Percentiles rank a stretch among this genome's conserved stretches.
These are phyloP conservation scores for Zymoseptoria crescenta DNA, from an alignment of 2,329 filamentous ascomycete species.

Conservation along the genomic window DNA sequence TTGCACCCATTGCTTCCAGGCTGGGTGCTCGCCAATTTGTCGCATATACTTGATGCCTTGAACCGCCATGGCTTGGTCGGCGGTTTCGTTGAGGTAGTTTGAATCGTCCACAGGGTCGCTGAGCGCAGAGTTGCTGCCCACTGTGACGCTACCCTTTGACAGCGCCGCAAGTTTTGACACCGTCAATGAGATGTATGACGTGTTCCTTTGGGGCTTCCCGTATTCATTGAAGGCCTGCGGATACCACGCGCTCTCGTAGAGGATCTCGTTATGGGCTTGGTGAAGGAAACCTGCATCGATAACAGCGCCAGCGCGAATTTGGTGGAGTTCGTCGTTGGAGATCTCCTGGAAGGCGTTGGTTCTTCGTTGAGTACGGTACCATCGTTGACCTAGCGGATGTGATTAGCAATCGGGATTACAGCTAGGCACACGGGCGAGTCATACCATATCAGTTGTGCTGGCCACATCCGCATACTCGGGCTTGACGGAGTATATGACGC, in stretches of 20 bases:
- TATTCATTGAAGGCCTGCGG: conserved; percentile 8
- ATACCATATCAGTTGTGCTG: conserved; percentile 7
- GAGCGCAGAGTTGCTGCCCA: conserved; percentile 4
- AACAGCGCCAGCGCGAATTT: conserved; percentile 9
- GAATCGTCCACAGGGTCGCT: conserved; percentile 12
- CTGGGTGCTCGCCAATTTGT: conserved; percentile 9
- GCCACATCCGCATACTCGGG: conserved; percentile 12
- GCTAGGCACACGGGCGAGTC: neutral
- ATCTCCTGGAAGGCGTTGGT: conserved; percentile 15
- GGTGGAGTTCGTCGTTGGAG: conserved; percentile 6
- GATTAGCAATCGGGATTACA: neutral
- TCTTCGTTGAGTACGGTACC: conserved; percentile 5
- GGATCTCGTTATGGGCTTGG: conserved; percentile 14
- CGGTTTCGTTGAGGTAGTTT: conserved; percentile 13
- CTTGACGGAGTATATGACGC: conserved; percentile 20
- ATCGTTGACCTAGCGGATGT: conserved; percentile 5
- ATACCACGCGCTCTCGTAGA: conserved; percentile 13
- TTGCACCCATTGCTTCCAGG: conserved; percentile 10
- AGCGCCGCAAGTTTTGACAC: conserved; percentile 7
- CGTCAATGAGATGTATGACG: conserved; percentile 5
- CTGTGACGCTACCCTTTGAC: conserved; percentile 5
- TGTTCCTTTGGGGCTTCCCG: conserved; percentile 4
- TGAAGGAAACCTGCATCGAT: conserved; percentile 4
- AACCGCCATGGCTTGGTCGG: conserved; percentile 14
- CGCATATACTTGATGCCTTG: conserved; percentile 13